Evolutionary conservation across 148 eudicot genomes (phyloP).

Genomic region (Arctostaphylos glauca): DNA sequence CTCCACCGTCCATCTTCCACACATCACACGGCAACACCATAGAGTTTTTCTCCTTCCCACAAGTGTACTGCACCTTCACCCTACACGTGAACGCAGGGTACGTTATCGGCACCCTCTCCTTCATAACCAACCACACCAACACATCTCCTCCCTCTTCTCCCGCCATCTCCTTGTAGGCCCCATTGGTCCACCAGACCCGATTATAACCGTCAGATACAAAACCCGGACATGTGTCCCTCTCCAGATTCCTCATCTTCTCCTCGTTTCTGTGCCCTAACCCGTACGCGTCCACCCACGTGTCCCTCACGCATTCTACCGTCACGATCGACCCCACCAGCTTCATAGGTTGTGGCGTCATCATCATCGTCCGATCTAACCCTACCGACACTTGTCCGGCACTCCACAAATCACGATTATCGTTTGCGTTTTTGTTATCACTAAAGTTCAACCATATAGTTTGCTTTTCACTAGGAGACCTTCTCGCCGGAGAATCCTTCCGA

Average conservation of each 20-base stretch:
- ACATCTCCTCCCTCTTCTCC: slow-evolving; percentile 22
- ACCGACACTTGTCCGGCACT: not conserved
- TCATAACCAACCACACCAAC: slow-evolving; percentile 44
- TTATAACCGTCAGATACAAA: slow-evolving; percentile 59
- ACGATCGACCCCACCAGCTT: slow-evolving; percentile 36
- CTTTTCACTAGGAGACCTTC: not conserved
- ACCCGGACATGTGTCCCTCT: slow-evolving; percentile 82
- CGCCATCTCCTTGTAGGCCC: slow-evolving; percentile 54
- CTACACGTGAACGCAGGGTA: slow-evolving; percentile 58
- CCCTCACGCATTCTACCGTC: slow-evolving; percentile 66
- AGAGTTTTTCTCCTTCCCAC: slow-evolving; percentile 27
- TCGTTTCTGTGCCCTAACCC: slow-evolving; percentile 46
- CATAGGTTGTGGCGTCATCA: slow-evolving; percentile 11
- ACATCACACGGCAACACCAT: slow-evolving; percentile 72
- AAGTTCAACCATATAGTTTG: slow-evolving; percentile 36
- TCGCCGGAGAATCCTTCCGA: slow-evolving; percentile 27
- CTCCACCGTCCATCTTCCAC: slow-evolving; percentile 77
- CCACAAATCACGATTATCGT: not conserved
- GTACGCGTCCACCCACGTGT: slow-evolving; percentile 55
- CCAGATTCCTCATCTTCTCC: slow-evolving; percentile 42
- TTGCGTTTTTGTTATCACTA: not conserved
- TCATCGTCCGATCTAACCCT: slow-evolving; percentile 1
- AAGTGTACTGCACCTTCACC: slow-evolving; percentile 51
- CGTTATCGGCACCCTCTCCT: slow-evolving; percentile 32
- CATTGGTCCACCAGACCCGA: slow-evolving; percentile 63